Conservation (phyloP, 139 green algal species). For the Pleodorina starrii region DNA sequence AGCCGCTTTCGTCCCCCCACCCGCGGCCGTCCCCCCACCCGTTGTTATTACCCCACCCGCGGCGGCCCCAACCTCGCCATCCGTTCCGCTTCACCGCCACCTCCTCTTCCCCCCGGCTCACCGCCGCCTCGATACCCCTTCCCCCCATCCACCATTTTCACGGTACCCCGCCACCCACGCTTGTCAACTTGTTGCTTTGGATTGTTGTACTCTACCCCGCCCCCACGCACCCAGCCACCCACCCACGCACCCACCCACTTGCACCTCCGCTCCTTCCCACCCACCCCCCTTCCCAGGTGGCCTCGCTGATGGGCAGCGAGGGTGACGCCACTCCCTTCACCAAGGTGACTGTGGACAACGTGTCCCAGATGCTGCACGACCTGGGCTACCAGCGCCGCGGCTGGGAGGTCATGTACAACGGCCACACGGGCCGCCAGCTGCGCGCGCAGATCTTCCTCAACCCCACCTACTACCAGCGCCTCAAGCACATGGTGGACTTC, state of each 20-base stretch:
- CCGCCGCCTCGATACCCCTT: too few species aligned
- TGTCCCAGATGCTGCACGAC: constrained; percentile 90
- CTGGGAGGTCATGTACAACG: constrained; percentile 98
- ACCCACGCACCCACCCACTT: neutral
- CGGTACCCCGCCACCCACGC: too few species aligned
- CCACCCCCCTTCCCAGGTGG: constrained; percentile 68
- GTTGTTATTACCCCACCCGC: too few species aligned
- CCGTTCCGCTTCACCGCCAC: too few species aligned
- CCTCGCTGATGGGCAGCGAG: constrained; percentile 88
- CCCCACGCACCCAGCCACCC: too few species aligned
- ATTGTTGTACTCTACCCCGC: too few species aligned
- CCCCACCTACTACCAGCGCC: constrained; percentile 99
- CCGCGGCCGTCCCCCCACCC: too few species aligned
- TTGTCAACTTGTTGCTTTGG: too few species aligned
- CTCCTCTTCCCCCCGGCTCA: too few species aligned
- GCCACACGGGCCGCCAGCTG: constrained; percentile 89
- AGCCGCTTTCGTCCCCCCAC: too few species aligned
- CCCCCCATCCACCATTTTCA: too few species aligned
- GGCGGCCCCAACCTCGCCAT: too few species aligned
- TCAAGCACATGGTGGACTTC: constrained; percentile 99
- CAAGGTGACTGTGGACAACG: constrained; percentile 96
- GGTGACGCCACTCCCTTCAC: constrained; percentile 99
- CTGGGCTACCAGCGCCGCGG: constrained; percentile 81
- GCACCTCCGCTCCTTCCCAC: neutral
- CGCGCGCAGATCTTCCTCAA: constrained; percentile 94